Evolutionary conservation across 148 eudicot genomes (phyloP).

Genomic region (Diospyros kaki): DNA sequence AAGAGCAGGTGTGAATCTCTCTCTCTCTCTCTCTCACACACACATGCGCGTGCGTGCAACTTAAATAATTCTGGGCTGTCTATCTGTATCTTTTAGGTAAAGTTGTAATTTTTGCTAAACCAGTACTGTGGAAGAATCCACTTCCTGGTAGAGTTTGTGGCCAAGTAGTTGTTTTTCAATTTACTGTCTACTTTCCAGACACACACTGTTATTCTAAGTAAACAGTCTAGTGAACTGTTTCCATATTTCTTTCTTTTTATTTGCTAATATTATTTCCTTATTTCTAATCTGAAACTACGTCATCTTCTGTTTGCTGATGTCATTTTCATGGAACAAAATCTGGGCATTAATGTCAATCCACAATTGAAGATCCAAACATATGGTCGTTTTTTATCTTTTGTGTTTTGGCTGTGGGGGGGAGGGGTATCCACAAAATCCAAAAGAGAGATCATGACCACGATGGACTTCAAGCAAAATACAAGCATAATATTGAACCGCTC

Average conservation of each 20-base stretch:
- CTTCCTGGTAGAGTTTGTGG: conserved; percentile 3
- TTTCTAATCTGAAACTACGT: too few relatives aligned
- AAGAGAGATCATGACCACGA: not conserved
- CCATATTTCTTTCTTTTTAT: too few relatives aligned
- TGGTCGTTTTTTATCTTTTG: not conserved
- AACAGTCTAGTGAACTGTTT: too few relatives aligned
- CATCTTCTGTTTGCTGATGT: too few relatives aligned
- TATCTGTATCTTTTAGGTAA: not conserved
- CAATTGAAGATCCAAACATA: not conserved
- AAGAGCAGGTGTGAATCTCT: conserved; percentile 56
- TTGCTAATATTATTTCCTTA: too few relatives aligned
- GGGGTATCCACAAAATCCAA: not conserved
- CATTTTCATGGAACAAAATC: not conserved
- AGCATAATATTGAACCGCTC: not conserved
- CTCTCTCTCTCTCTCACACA: not conserved
- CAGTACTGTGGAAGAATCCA: not conserved
- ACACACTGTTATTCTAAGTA: not conserved
- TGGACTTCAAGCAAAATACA: not conserved
- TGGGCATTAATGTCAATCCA: not conserved
- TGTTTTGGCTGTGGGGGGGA: not conserved
- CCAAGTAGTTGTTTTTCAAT: not conserved
- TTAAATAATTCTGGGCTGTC: too few relatives aligned
- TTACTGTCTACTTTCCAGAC: too few relatives aligned
- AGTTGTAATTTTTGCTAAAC: not conserved
- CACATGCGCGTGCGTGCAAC: not conserved